Conservation (phyloP, 1,139 yeast genomes). For the Candida neerlandica region DNA sequence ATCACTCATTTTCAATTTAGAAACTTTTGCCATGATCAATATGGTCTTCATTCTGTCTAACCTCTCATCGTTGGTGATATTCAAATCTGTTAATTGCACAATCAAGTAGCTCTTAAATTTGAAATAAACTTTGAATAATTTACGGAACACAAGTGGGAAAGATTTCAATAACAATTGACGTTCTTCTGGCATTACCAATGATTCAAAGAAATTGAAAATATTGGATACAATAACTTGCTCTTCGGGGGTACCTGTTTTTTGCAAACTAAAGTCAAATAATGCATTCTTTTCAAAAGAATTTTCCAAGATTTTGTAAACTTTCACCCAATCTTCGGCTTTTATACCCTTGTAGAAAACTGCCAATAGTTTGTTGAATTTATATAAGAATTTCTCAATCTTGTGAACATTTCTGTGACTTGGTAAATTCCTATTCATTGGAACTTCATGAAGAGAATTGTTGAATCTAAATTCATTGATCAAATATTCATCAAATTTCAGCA, state of each 20-base stretch:
- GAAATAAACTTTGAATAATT: slow-evolving; percentile 66
- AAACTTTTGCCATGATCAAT: slow-evolving; percentile 65
- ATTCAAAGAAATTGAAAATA: slow-evolving; percentile 68
- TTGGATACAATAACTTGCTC: slow-evolving; percentile 68
- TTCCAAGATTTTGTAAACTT: slow-evolving; percentile 73
- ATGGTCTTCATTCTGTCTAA: slow-evolving; percentile 71
- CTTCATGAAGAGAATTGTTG: slow-evolving; percentile 45
- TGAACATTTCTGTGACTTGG: slow-evolving; percentile 49
- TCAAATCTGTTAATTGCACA: slow-evolving; percentile 65
- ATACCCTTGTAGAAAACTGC: slow-evolving; percentile 62
- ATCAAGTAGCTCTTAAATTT: slow-evolving; percentile 68
- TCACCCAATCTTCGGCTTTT: slow-evolving; percentile 77
- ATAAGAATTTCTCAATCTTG: slow-evolving; percentile 59
- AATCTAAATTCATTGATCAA: slow-evolving; percentile 43
- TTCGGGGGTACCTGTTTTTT: slow-evolving; percentile 44
- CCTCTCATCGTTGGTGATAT: slow-evolving; percentile 58
- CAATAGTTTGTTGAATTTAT: slow-evolving; percentile 64
- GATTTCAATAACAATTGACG: slow-evolving; percentile 47
- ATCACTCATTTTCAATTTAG: slow-evolving; percentile 69
- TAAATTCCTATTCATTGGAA: slow-evolving; percentile 50
- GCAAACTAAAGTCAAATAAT: slow-evolving; percentile 59
- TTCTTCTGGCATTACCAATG: slow-evolving; percentile 51
- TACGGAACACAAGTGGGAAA: slow-evolving; percentile 72
- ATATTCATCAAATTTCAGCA: slow-evolving; percentile 43
- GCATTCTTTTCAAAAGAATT: slow-evolving; percentile 55